These are phyloP conservation scores for Cadophora sp. DNA, from an alignment of 2,329 filamentous ascomycete species.

Conservation along the genomic window DNA sequence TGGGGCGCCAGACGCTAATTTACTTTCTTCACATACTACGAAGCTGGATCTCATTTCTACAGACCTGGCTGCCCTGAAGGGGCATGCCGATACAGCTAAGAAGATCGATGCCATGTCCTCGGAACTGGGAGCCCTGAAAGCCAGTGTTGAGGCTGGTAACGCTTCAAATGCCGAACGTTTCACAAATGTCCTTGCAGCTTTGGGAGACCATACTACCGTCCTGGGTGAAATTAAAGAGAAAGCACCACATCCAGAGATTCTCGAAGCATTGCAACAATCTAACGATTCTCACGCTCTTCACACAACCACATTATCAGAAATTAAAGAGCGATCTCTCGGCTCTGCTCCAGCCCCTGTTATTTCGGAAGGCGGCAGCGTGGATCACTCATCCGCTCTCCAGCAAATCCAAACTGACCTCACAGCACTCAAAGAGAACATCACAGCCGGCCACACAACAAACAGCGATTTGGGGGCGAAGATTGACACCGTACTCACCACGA, in stretches of 20 bases:
- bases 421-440: constrained; percentile 35
- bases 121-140: constrained; percentile 34
- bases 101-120: constrained; percentile 35
- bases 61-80: constrained; percentile 36
- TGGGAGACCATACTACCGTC: constrained; percentile 33
- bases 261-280: constrained; percentile 36
- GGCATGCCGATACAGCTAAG: constrained; percentile 27
- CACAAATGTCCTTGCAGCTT: constrained; percentile 27
- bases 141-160: constrained; percentile 30
- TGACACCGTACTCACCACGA: constrained; percentile 33
- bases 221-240: constrained; percentile 35
- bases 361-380: constrained; percentile 16
- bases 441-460: constrained; percentile 33
- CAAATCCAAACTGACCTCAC: constrained; percentile 30
- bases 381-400: constrained; percentile 26
- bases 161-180: constrained; percentile 30
- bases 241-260: constrained; percentile 30
- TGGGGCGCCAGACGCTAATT: constrained; percentile 25
- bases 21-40: constrained; percentile 33
- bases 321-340: constrained; percentile 35
- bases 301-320: constrained; percentile 28
- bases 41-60: constrained; percentile 39
- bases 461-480: constrained; percentile 36
- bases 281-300: constrained; percentile 38
- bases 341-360: constrained; percentile 18